A percentile compares a stretch with the other conserved stretches of the same genome.
phyloP scores from a whole-genome alignment of 345 rosid genomes.

The Lepidium africanum region DNA sequence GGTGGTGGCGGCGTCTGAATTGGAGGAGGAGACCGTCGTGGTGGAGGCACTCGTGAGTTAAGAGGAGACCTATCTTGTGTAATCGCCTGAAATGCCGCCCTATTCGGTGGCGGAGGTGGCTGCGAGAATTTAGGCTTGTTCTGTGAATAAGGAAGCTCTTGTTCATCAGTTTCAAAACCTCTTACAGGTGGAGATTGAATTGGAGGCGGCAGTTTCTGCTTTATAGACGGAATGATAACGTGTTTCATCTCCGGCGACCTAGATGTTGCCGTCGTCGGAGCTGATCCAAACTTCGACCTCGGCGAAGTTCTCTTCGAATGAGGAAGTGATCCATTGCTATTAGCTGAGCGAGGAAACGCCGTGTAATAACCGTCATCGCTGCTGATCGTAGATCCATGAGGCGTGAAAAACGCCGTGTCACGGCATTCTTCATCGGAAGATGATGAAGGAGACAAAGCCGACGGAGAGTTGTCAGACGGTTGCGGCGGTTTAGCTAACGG shows the following conservation, averaged over 20 bases:
- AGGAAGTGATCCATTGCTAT: constrained; percentile 44
- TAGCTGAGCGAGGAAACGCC: constrained; percentile 36
- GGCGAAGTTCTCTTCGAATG: constrained; percentile 86
- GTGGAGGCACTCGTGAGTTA: constrained; percentile 23
- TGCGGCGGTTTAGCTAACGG: constrained; percentile 59
- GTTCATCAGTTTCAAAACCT: constrained; percentile 4
- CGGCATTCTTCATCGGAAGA: constrained; percentile 63
- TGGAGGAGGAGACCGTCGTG: constrained; percentile 51
- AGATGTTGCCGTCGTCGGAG: constrained; percentile 18
- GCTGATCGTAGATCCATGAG: constrained; percentile 63
- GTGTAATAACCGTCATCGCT: constrained; percentile 63
- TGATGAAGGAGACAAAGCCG: constrained; percentile 29
- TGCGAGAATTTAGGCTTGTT: constrained; percentile 61
- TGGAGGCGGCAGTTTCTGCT: constrained; percentile 29
- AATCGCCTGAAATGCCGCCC: constrained; percentile 68
- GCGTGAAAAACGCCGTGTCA: constrained; percentile 63
- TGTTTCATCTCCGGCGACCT: constrained; percentile 91
- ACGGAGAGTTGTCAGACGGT: constrained; percentile 35
- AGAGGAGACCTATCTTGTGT: constrained; percentile 34
- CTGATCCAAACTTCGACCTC: constrained; percentile 35
- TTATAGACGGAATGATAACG: constrained; percentile 71
- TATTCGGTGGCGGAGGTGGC: constrained; percentile 88
- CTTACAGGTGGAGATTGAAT: not conserved
- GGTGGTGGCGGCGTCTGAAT: constrained; percentile 54
- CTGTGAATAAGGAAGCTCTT: constrained; percentile 23